Conservation (phyloP, 768 basidiomycete species). For the Boletus reticulatus region DNA sequence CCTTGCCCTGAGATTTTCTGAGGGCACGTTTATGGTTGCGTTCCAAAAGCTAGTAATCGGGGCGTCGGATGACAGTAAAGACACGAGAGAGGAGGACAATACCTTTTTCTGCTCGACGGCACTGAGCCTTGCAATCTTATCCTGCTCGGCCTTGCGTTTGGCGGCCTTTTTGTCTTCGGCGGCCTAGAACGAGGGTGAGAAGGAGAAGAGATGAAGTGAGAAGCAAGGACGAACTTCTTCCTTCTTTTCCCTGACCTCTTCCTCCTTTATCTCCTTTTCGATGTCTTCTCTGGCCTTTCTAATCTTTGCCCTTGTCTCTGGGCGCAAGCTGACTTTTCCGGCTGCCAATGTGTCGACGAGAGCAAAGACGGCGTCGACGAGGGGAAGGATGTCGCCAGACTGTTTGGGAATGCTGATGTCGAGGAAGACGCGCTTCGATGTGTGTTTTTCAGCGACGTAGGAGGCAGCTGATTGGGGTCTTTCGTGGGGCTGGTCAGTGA, state of each 20-base stretch:
- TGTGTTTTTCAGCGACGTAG: constrained; percentile 37
- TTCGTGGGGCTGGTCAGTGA: constrained; percentile 82
- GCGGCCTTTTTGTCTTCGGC: constrained; percentile 69
- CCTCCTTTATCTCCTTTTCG: constrained; percentile 65
- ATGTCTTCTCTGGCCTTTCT: constrained; percentile 71
- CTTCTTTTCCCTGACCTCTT: constrained; percentile 61
- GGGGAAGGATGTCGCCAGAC: constrained; percentile 45
- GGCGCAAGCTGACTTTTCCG: constrained; percentile 56
- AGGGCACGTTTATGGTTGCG: constrained; percentile 73
- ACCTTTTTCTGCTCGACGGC: constrained; percentile 85
- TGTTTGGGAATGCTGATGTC: constrained; percentile 53
- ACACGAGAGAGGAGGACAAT: neutral
- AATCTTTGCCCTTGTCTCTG: constrained; percentile 81
- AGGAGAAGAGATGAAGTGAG: neutral
- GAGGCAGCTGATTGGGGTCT: constrained; percentile 57
- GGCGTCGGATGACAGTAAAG: constrained; percentile 1
- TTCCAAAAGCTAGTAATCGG: constrained; percentile 51
- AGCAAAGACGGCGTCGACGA: constrained; percentile 69
- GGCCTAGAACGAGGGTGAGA: constrained; percentile 32
- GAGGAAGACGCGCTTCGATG: constrained; percentile 75
- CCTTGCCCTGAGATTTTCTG: constrained; percentile 69
- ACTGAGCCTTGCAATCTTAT: constrained; percentile 67
- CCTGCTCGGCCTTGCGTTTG: constrained; percentile 73
- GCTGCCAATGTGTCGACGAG: constrained; percentile 65
- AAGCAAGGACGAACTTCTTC: constrained; percentile 52